Conservation (phyloP, 2,329 filamentous ascomycete genomes). For the Alternaria novae-zelandiae region DNA sequence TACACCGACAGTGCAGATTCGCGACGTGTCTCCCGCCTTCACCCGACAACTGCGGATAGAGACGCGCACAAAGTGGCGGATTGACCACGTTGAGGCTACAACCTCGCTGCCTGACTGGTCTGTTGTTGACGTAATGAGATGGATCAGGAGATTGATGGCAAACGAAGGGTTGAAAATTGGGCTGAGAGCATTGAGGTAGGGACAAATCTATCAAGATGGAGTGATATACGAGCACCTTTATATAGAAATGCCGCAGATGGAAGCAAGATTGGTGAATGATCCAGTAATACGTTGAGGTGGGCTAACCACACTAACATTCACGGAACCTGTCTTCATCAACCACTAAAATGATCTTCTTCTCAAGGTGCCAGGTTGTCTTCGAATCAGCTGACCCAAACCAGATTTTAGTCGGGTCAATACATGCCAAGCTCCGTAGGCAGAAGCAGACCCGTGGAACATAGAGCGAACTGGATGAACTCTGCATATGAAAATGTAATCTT, state of each 20-base stretch:
- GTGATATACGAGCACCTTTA: background rate
- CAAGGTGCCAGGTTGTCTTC: background rate
- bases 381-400: background rate
- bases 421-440: conserved; percentile 6
- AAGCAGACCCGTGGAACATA: conserved; percentile 1
- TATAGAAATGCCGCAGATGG: background rate
- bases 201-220: background rate
- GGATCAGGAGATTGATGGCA: background rate
- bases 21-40: conserved; percentile 2
- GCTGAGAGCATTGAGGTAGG: background rate
- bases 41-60: background rate
- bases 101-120: background rate
- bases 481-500: conserved; percentile 4
- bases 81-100: background rate
- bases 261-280: background rate
- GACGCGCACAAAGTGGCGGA: background rate
- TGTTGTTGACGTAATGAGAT: conserved; percentile 3
- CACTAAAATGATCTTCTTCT: background rate
- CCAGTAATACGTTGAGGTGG: background rate
- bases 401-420: background rate
- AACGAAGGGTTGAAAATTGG: background rate
- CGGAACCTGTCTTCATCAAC: background rate
- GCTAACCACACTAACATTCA: background rate
- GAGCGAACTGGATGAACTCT: background rate
- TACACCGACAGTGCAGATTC: background rate